Evolutionary conservation across 768 basidiomycete genomes (phyloP).

Genomic region (Mycena olivaceomarginata): DNA sequence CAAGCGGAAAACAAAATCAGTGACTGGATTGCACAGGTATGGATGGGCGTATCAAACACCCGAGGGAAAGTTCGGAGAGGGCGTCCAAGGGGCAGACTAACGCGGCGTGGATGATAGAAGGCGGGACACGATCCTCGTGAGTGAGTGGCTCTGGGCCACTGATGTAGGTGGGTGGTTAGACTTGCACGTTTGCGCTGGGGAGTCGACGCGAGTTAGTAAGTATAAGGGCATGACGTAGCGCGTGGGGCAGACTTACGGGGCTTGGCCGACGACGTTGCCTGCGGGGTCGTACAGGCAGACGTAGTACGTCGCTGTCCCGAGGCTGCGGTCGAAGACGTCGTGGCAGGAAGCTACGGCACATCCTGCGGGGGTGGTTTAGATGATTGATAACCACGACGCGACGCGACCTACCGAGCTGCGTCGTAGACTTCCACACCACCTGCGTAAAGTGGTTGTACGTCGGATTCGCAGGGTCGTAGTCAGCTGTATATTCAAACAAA

Average conservation of each 20-base stretch:
- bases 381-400: neutral
- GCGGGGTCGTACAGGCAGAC: conserved; percentile 81
- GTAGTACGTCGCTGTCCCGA: conserved; percentile 65
- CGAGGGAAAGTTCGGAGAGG: neutral
- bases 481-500: conserved; percentile 47
- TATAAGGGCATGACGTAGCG: neutral
- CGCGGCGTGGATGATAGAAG: conserved; percentile 8
- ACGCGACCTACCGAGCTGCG: conserved; percentile 56
- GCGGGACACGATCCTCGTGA: neutral
- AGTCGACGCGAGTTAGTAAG: neutral
- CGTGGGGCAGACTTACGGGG: conserved; percentile 66
- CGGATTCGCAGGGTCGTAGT: conserved; percentile 67
- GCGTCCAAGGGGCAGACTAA: conserved; percentile 28
- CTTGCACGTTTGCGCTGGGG: conserved; percentile 31
- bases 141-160: conserved; percentile 22
- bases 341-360: conserved; percentile 73
- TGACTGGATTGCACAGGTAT: neutral
- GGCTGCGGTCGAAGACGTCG: conserved; percentile 64
- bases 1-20: neutral
- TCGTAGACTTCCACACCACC: conserved; percentile 80
- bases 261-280: conserved; percentile 79
- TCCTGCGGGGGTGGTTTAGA: conserved; percentile 50
- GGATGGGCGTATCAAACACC: conserved; percentile 30
- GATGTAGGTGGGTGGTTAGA: neutral
- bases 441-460: conserved; percentile 76